phyloP scores from a whole-genome alignment of 441 rosid species.

The Pelargonium myrrhifolium region DNA sequence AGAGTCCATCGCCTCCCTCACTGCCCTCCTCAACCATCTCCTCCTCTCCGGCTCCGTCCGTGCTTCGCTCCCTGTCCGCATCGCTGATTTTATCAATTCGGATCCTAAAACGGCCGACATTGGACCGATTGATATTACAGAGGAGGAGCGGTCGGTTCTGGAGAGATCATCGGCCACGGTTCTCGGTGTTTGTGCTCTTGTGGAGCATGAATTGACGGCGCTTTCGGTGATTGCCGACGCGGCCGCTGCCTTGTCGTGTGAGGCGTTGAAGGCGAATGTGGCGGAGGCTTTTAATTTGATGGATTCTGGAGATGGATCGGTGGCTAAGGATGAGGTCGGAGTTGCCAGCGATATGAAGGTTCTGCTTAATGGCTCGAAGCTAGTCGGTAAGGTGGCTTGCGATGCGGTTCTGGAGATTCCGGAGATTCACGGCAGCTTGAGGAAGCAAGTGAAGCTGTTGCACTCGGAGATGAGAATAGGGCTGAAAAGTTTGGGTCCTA shows the following conservation, averaged over 20 bases:
- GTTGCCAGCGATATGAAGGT: constrained; percentile 73
- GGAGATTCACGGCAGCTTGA: constrained; percentile 52
- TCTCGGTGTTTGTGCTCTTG: constrained; percentile 44
- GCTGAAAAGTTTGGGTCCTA: constrained; percentile 40
- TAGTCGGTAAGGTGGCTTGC: constrained; percentile 34
- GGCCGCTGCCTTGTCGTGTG: constrained; percentile 73
- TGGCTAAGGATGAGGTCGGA: constrained; percentile 53
- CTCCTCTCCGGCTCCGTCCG: constrained; percentile 36
- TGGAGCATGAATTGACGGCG: constrained; percentile 49
- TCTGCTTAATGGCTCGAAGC: constrained; percentile 65
- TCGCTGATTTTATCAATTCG: constrained; percentile 28
- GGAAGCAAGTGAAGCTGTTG: constrained; percentile 45
- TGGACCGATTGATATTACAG: constrained; percentile 31
- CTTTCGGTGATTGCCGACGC: constrained; percentile 48
- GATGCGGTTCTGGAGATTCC: constrained; percentile 42
- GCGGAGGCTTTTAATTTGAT: constrained; percentile 35
- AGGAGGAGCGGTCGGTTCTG: constrained; percentile 34
- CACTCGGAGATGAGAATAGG: constrained; percentile 46
- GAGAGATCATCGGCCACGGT: constrained; percentile 32
- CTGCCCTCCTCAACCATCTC: constrained; percentile 51
- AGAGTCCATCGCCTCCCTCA: constrained; percentile 49
- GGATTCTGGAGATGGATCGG: constrained; percentile 70
- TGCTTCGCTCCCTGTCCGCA: constrained; percentile 27
- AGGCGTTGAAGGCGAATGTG: constrained; percentile 48
- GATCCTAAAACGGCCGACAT: constrained; percentile 5